Evolutionary conservation across 1,284 basidiomycete species (phyloP), one percentile per base, ranked within the genome.

Genomic region (Apiotrichum montevideense): DNA sequence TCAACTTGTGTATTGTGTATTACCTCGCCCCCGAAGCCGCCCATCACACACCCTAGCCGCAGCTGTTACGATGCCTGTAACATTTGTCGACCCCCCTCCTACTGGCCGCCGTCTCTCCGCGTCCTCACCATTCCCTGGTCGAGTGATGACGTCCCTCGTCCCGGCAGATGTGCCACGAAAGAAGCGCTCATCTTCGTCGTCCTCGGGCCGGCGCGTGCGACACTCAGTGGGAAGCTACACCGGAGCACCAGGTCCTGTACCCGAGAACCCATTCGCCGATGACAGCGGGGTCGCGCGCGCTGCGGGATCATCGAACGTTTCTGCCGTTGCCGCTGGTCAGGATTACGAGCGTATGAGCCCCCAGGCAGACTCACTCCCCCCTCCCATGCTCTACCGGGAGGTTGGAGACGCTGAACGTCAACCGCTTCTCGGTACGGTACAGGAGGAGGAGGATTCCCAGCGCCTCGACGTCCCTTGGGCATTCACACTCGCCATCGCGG

Each of bases 401-500:
- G 35, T 39, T 4, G 45, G 34, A 6, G 60, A 61, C 39, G 78
- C 79, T 77, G 32, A 80, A 67, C 42, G 79, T 74, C 62, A 77
- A 79, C 33, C 78, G 61, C 64, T 71, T 70, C 56, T 80, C 77
- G 10, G 71, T 63, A 21, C n/a, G 6, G 29, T n/a, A 3, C 34
- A 79, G 61, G 43, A 35, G 35, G 49, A 56, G 32, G 54, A 55
- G 34, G 54, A 54, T 35, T 32, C 9, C 4, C 42, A 54, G 4
- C 21, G 47, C 37, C 5, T 32, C n/a, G 43, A 51, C 1, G 44
- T 48, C 10, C 40, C 39, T 6, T 55, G 54, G 47, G 35, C 32
- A 13, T 35, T 50, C 42, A 50, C 35, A 29, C 42, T 49, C 5
- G 15, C 32, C 9, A 55, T 50, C 21, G 46, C 47, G 6, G 40